Base-by-base conservation (phyloP, 106 monocot genomes). In the Gastrodia elata region DNA sequence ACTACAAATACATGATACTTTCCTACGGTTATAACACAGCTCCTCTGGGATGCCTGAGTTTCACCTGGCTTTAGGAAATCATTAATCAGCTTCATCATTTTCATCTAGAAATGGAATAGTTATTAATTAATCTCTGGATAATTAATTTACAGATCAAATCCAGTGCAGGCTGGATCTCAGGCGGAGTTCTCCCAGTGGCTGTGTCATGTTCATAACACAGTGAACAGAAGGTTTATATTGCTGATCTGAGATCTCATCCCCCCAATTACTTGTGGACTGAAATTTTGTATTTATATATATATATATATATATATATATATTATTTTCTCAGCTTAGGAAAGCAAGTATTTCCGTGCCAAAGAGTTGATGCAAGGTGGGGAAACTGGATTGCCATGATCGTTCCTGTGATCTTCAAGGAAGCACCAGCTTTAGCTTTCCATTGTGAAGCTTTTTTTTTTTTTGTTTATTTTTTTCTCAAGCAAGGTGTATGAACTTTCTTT, bases 291-390 rank as follows among this genome's bases (percentile, higher is more conserved):
- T 30, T 20, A n/a, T n/a, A n/a, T n/a, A n/a, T n/a, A 24, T 57
- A 18, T 56, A 56, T 56, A 39, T 46, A 8, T 18, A 65, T 71
- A 26, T 10, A 14, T 67, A 38, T 73, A 44, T 26, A 5, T 65
- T 78, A 38, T 38, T 74, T 72, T 71, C 38, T 76, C 82, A 98
- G 97, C 79, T 77, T 98, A 33, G 97, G 97, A 27, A 98, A 98
- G 77, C 7, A 61, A 43, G 82, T 35, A 27, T 98, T 98, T 79
- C 97, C 97, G 2, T 93, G 97, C 68, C 82, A 90, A 44, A 73
- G 97, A 82, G 90, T 98, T 30, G 71, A 80, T 77, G 93, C 93
- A 43, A 88, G 93, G 68, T 98, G 97, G 97, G 90, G 88, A 22
- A 91, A 49, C 71, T 98, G 41, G 97, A 91, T 42, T 98, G 97